phyloP scores from a whole-genome alignment of 2,329 filamentous ascomycete genomes.

The Macrophomina tecta region DNA sequence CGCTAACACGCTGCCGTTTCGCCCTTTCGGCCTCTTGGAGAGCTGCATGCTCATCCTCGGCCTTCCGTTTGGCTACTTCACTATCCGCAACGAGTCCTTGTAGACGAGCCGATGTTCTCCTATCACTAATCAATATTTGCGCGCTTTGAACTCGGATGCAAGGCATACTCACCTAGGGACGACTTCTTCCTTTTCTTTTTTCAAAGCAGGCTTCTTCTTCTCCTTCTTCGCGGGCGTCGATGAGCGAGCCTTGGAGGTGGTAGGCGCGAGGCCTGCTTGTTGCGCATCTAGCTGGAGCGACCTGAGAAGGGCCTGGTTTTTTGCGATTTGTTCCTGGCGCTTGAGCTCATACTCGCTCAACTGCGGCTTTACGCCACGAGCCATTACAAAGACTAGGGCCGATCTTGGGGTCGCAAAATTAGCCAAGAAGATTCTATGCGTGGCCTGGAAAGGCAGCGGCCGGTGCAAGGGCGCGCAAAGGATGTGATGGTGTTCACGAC shows the following conservation, averaged over 20 bases:
- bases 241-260: slow-evolving; percentile 56
- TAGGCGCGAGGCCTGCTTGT: slow-evolving; percentile 70
- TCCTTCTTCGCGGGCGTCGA: slow-evolving; percentile 54
- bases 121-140: background rate
- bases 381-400: slow-evolving; percentile 37
- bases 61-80: slow-evolving; percentile 71
- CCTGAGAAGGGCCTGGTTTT: slow-evolving; percentile 81
- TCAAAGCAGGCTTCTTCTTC: slow-evolving; percentile 46
- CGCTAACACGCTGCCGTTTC: slow-evolving; percentile 69
- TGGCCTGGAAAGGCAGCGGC: background rate
- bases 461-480: background rate
- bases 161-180: slow-evolving; percentile 52
- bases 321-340: slow-evolving; percentile 83
- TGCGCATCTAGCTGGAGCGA: slow-evolving; percentile 73
- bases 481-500: slow-evolving; percentile 1
- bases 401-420: background rate
- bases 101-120: slow-evolving; percentile 65
- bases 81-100: slow-evolving; percentile 69
- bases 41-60: slow-evolving; percentile 66
- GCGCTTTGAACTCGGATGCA: too few species aligned
- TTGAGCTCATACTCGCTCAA: slow-evolving; percentile 88
- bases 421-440: background rate
- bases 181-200: slow-evolving; percentile 64
- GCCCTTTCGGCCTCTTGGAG: slow-evolving; percentile 63
- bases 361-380: slow-evolving; percentile 50